Evolutionary conservation across 2,329 filamentous ascomycete species (phyloP).

Genomic region (Ceratocystis alfenasii): DNA sequence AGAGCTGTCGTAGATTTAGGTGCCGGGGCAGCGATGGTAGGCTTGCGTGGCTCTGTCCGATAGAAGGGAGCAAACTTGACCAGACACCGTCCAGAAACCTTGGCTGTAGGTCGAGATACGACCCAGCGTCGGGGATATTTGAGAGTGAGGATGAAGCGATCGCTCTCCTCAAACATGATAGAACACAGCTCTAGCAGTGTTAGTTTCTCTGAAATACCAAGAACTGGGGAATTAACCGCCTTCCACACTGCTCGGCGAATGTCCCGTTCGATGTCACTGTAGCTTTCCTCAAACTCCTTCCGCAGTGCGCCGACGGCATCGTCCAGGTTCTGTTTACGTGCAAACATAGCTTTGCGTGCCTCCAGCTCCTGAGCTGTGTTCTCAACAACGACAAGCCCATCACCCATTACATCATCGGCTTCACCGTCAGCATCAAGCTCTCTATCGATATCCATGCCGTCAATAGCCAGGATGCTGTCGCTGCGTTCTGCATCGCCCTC

Average conservation of each 20-base stretch:
- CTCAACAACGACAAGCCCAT: slow-evolving; percentile 34
- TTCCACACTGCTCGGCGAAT: slow-evolving; percentile 35
- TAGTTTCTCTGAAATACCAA: slow-evolving; percentile 34
- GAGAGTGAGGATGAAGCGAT: slow-evolving; percentile 34
- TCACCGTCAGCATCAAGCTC: slow-evolving; percentile 28
- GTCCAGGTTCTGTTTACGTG: slow-evolving; percentile 51
- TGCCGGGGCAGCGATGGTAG: slow-evolving; percentile 9
- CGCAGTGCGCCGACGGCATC: slow-evolving; percentile 39
- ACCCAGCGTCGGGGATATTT: slow-evolving; percentile 35
- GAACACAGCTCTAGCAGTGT: slow-evolving; percentile 35
- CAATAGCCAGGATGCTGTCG: slow-evolving; percentile 21
- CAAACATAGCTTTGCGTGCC: slow-evolving; percentile 49
- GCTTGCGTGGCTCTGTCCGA: slow-evolving; percentile 25
- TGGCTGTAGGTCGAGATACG: slow-evolving; percentile 30
- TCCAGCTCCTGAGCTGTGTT: slow-evolving; percentile 38
- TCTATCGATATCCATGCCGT: slow-evolving; percentile 24
- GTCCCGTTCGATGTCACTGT: slow-evolving; percentile 30
- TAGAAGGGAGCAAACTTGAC: slow-evolving; percentile 33
- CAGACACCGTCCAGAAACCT: slow-evolving; percentile 31
- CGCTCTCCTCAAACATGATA: slow-evolving; percentile 38
- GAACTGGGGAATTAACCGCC: slow-evolving; percentile 32
- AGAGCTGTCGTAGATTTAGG: slow-evolving; percentile 1
- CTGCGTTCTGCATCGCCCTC: slow-evolving; percentile 7
- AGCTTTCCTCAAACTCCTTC: slow-evolving; percentile 36
- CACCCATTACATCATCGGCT: slow-evolving; percentile 21